A percentile compares a stretch with the other conserved stretches of the same genome.
Evolutionary conservation across 768 basidiomycete species (phyloP).

Genomic region (Collybiopsis confluens): DNA sequence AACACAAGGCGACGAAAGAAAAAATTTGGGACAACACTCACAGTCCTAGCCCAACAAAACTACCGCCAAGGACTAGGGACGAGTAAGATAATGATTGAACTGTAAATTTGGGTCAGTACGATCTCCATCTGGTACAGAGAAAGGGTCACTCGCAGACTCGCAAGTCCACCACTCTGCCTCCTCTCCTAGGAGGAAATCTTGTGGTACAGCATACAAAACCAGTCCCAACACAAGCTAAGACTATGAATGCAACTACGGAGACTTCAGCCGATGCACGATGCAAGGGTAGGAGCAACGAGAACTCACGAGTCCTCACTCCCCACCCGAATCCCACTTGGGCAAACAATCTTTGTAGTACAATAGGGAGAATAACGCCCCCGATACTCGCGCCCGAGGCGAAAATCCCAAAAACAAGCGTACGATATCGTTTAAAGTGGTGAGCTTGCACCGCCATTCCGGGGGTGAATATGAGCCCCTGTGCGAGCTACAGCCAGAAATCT

Average conservation of each 20-base stretch:
- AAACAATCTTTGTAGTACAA: conserved; percentile 17
- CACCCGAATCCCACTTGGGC: conserved; percentile 18
- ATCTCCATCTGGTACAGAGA: neutral
- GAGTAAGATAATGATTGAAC: conserved; percentile 12
- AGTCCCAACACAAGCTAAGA: conserved; percentile 10
- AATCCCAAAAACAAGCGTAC: conserved; percentile 23
- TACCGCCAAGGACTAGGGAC: conserved; percentile 12
- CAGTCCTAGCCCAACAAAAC: conserved; percentile 11
- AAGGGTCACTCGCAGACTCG: conserved; percentile 15
- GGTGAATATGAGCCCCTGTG: conserved; percentile 14
- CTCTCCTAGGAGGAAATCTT: conserved; percentile 12
- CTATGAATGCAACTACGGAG: conserved; percentile 13
- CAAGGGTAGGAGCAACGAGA: neutral
- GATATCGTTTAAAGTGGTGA: conserved; percentile 17
- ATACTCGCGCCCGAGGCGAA: conserved; percentile 24
- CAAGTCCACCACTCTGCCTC: conserved; percentile 11
- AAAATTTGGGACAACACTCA: neutral
- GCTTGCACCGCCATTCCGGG: conserved; percentile 13
- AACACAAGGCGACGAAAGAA: too few relatives aligned
- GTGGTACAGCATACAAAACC: conserved; percentile 14
- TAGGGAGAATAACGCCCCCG: conserved; percentile 20
- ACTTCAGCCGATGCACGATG: neutral
- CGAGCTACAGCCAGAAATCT: too few relatives aligned
- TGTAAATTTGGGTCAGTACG: neutral
- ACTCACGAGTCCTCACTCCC: conserved; percentile 18